These are phyloP conservation scores for Candida sojae DNA, from an alignment of 1,139 yeast genomes.

Conservation along the genomic window DNA sequence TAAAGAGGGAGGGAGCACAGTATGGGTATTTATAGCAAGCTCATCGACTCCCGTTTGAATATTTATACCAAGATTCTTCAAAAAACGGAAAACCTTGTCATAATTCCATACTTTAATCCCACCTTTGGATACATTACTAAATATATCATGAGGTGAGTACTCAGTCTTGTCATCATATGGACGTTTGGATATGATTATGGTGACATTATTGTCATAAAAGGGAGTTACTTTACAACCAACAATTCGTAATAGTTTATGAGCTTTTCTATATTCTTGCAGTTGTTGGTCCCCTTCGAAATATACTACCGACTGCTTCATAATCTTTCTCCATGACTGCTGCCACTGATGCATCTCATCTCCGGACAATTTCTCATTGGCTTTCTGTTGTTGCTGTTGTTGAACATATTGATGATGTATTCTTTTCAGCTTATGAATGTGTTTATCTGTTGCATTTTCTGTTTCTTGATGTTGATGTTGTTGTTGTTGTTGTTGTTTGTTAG, in stretches of 20 bases:
- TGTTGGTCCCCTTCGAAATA: slow-evolving; percentile 74
- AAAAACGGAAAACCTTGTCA: slow-evolving; percentile 81
- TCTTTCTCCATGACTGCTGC: slow-evolving; percentile 81
- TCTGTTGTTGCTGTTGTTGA: slow-evolving; percentile 12
- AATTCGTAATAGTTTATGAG: slow-evolving; percentile 52
- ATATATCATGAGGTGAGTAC: slow-evolving; percentile 59
- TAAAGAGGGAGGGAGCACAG: slow-evolving; percentile 11
- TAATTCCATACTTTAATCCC: slow-evolving; percentile 84
- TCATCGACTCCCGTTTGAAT: slow-evolving; percentile 20
- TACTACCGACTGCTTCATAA: slow-evolving; percentile 71
- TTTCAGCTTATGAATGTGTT: slow-evolving; percentile 3
- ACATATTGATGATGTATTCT: slow-evolving; percentile 8
- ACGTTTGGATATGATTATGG: slow-evolving; percentile 77
- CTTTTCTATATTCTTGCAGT: slow-evolving; percentile 53
- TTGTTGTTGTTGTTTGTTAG: slow-evolving; percentile 5
- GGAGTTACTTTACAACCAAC: slow-evolving; percentile 70
- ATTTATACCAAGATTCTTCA: slow-evolving; percentile 64
- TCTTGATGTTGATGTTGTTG: slow-evolving; percentile 9
- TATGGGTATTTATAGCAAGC: slow-evolving; percentile 11
- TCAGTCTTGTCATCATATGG: slow-evolving; percentile 20
- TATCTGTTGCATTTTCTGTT: neutral
- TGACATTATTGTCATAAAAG: slow-evolving; percentile 76
- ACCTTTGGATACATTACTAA: slow-evolving; percentile 60
- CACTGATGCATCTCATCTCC: slow-evolving; percentile 65
- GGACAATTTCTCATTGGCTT: slow-evolving; percentile 27